Base-by-base conservation (phyloP, 768 basidiomycete genomes). In the Naganishia randhawae region DNA sequence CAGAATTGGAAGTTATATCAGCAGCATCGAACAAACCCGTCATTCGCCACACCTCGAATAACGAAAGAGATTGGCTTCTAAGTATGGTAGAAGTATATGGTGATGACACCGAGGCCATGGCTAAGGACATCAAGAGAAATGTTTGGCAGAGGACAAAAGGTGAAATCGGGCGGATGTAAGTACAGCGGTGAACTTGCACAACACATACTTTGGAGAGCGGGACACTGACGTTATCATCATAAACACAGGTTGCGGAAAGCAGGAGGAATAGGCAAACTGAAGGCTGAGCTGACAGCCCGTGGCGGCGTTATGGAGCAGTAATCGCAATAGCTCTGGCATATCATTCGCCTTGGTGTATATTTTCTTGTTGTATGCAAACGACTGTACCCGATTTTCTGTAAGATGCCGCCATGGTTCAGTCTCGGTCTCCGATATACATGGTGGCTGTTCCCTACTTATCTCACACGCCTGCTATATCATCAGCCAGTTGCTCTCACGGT, bases 91-190 rank as follows among this genome's bases (percentile, higher is more conserved):
- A 79, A 48, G 88, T 85, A 78, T 83, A 97, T 80, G 89, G 88
- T 1, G 81, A 83, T 33, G 88, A 97, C 81, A 81, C 88, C 27
- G 84, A 85, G 32, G 82, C 80, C 55, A 97, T 96, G 93, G 86
- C 86, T 13, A 82, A 83, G 72, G 94, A 98, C 81, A 82, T 86
- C 68, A 88, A 84, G 79, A 78, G 89, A 68, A 97, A 98, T 78
- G 81, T 85, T 17, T 88, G 87, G 78, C 95, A 98, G 81, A 85
- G 88, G 75, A 96, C 92, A 1, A 84, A 83, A 35, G 93, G 90
- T 19, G 87, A 92, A 81, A 78, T 97, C 37, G 74, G 71, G 67
- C 53, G 75, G 67, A 77, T 77, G 75, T 70, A 64, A 66, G 69
- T 69, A 19, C 8, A 1, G 10, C n/a, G 14, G 22, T 13, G 39